Percentiles rank a stretch among this genome's conserved stretches.
Conservation (phyloP, 441 rosid species). For the Metrosideros polymorpha region DNA sequence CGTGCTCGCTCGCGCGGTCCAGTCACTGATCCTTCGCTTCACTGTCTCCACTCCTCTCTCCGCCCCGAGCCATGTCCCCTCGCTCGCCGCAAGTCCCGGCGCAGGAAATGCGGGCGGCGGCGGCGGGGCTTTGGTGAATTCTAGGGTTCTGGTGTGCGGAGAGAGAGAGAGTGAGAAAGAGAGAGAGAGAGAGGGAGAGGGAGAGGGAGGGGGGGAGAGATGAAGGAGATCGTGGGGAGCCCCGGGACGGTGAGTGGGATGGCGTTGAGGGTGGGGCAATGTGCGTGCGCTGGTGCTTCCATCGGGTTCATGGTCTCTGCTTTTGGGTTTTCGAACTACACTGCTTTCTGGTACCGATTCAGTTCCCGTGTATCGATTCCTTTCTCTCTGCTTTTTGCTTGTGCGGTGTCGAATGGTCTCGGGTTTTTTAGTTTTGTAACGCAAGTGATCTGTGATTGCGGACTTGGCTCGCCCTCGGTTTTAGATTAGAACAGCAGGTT, state of each 20-base stretch:
- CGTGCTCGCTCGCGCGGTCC: not conserved
- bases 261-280: slow-evolving; percentile 62
- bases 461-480: not conserved
- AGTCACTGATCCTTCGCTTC: not conserved
- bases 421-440: not conserved
- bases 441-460: not conserved
- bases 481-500: not conserved
- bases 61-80: not conserved
- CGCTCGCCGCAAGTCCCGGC: not conserved
- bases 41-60: not conserved
- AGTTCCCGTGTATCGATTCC: not conserved
- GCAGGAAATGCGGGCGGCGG: not conserved
- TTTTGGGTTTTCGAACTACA: slow-evolving; percentile 48
- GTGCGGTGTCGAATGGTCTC: not conserved
- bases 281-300: slow-evolving; percentile 67
- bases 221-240: slow-evolving; percentile 80
- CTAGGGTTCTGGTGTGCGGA: not conserved
- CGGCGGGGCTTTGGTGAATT: not conserved
- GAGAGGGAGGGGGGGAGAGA: slow-evolving; percentile 16
- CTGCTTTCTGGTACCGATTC: slow-evolving; percentile 69
- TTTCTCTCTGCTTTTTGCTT: not conserved
- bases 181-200: not conserved
- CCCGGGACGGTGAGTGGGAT: slow-evolving; percentile 80
- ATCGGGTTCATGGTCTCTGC: slow-evolving; percentile 70
- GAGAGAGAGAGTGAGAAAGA: not conserved